phyloP scores from a whole-genome alignment of 2,329 filamentous ascomycete genomes.

The Dactylellina haptotyla region DNA sequence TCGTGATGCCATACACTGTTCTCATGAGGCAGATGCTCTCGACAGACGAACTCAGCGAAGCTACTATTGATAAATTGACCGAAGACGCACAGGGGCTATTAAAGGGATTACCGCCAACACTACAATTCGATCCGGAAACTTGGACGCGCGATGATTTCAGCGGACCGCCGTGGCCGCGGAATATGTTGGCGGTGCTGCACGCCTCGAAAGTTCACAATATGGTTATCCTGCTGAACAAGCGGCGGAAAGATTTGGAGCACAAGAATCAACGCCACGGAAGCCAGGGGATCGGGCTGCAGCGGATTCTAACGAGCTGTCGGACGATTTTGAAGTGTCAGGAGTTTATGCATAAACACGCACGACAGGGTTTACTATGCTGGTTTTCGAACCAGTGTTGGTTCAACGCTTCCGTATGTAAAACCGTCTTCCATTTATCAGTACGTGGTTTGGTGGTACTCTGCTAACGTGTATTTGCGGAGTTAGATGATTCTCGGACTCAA shows the following conservation, averaged over 20 bases:
- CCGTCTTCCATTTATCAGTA: too few relatives aligned
- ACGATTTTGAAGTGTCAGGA: slow-evolving; percentile 49
- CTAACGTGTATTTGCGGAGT: background rate
- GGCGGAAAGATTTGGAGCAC: slow-evolving; percentile 40
- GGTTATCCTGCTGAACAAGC: slow-evolving; percentile 45
- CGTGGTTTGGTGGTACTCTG: background rate
- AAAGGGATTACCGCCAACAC: slow-evolving; percentile 6
- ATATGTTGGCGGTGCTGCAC: slow-evolving; percentile 49
- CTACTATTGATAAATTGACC: slow-evolving; percentile 26
- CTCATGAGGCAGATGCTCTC: slow-evolving; percentile 46
- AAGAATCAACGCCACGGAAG: background rate
- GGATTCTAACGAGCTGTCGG: slow-evolving; percentile 39
- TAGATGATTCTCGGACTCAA: slow-evolving; percentile 49
- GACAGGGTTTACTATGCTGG: slow-evolving; percentile 46
- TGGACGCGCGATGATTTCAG: slow-evolving; percentile 39
- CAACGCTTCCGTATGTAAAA: slow-evolving; percentile 38
- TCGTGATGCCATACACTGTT: slow-evolving; percentile 49
- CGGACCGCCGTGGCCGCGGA: slow-evolving; percentile 38
- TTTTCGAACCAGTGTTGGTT: slow-evolving; percentile 53
- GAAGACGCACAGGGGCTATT: slow-evolving; percentile 21
- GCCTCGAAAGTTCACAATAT: slow-evolving; percentile 51
- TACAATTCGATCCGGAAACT: slow-evolving; percentile 42
- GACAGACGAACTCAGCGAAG: slow-evolving; percentile 29
- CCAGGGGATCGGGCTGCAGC: slow-evolving; percentile 30
- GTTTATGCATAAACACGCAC: slow-evolving; percentile 50